A percentile compares a stretch with the other conserved stretches of the same genome.
phyloP scores from a whole-genome alignment of 164 flowering plant species.

The Annona cherimola region DNA sequence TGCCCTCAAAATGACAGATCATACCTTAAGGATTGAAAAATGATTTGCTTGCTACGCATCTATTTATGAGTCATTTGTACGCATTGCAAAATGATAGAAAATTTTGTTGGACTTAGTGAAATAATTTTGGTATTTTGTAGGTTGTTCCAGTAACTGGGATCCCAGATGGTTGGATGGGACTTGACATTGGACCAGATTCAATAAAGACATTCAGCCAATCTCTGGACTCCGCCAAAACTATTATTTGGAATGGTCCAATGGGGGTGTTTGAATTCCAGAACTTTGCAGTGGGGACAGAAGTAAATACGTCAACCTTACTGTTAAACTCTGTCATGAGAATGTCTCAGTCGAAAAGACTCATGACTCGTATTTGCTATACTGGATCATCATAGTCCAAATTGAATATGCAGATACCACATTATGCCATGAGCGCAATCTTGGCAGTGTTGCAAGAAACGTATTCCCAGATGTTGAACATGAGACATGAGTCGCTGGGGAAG shows the following conservation, averaged over 20 bases:
- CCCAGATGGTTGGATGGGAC: conserved; percentile 87
- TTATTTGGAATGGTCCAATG: conserved; percentile 91
- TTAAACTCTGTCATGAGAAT: not conserved
- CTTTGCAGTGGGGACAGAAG: conserved; percentile 84
- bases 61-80: not conserved
- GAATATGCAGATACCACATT: too few relatives aligned
- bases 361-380: not conserved
- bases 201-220: conserved; percentile 55
- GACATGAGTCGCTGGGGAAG: not conserved
- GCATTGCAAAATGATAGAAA: too few relatives aligned
- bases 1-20: not conserved
- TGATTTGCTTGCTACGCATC: not conserved
- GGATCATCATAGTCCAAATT: too few relatives aligned
- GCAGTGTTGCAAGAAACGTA: not conserved
- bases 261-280: conserved; percentile 89
- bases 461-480: not conserved
- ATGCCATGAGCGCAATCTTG: too few relatives aligned
- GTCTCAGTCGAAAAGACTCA: not conserved
- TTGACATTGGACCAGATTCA: conserved; percentile 76
- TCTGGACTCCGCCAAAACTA: conserved; percentile 60
- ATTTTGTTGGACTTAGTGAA: not conserved
- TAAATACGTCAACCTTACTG: conserved; percentile 12
- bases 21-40: too few relatives aligned
- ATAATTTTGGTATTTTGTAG: conserved; percentile 26
- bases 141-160: conserved; percentile 54